Evolutionary conservation across 352 stramenopile species (phyloP), one percentile per base, ranked within the genome.

Genomic region (Pythium dissimile): DNA sequence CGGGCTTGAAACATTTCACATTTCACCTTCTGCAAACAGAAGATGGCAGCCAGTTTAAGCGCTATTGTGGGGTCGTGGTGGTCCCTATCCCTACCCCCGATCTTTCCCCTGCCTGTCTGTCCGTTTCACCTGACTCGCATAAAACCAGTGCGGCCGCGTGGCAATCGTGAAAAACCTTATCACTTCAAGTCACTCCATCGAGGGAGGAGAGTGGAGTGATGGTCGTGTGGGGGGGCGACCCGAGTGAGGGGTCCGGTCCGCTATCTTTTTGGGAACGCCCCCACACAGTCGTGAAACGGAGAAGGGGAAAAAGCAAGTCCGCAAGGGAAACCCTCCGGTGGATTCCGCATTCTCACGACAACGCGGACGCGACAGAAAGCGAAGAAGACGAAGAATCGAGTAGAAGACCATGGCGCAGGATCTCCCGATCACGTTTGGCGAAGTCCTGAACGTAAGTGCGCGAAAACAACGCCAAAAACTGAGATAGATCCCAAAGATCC

Each of bases 391-490:
- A 16, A 37, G 31, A 20, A 26, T 44, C 24, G 13, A 59, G 30
- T 16, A 32, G 32, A 44, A 59, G 41, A 49, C 34, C 54, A 92
- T 92, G 83, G 83, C 83, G 58, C 83, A 92, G 80, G 85, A 94
- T 76, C 80, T 95, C 60, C 85, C 85, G 46, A 95, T 95, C 64
- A 92, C 84, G 38, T 93, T 95, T 68, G 82, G 82, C 44, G 85
- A 95, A 90, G 83, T 92, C 61, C 77, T 95, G 58, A 93, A 95
- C 69, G 85, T 95, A 93, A 59, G 84, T 88, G 64, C 7, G 15
- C 34, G 12, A 13, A 30, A 23, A 24, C 5, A 31, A 41, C 11
- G 27, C 23, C 6, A 11, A n/a, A n/a, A n/a, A n/a, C n/a, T n/a
- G n/a, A n/a, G n/a, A n/a, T n/a, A n/a, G n/a, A 5, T 10, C 28